A percentile compares a stretch with the other conserved stretches of the same genome.
Evolutionary conservation across 2,329 filamentous ascomycete species (phyloP).

Genomic region (Cladophialophora bantiana): DNA sequence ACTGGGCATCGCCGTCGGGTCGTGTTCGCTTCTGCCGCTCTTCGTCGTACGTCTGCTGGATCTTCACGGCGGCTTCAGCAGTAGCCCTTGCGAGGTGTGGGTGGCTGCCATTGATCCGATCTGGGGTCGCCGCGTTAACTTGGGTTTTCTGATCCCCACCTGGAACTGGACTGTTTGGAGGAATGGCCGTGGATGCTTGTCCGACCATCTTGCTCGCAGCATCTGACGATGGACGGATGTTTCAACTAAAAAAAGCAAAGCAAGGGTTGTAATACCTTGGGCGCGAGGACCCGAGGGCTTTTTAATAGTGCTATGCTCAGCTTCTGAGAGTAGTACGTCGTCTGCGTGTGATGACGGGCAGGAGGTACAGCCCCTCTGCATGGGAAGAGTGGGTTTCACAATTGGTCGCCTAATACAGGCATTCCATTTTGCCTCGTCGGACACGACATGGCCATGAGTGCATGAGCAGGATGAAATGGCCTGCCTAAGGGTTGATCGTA

Average conservation of each 20-base stretch:
- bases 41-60: constrained; percentile 28
- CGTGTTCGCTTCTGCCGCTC: constrained; percentile 31
- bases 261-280: not conserved
- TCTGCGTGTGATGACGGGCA: not conserved
- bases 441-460: not conserved
- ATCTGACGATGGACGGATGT: not conserved
- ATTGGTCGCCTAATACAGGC: not conserved
- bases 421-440: not conserved
- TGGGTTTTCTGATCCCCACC: not conserved
- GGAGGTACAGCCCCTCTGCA: not conserved
- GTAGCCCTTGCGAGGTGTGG: not conserved
- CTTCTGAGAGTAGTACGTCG: not conserved
- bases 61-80: not conserved
- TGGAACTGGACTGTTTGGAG: constrained; percentile 1
- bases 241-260: not conserved
- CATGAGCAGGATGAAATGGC: not conserved
- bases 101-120: not conserved
- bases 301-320: not conserved
- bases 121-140: not conserved
- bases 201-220: not conserved
- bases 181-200: constrained; percentile 10
- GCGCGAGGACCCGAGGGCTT: not conserved
- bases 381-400: not conserved
- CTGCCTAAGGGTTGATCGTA: not conserved
- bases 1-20: constrained; percentile 31